Evolutionary conservation across 345 rosid species (phyloP).

Genomic region (Aquilaria yunnanensis): DNA sequence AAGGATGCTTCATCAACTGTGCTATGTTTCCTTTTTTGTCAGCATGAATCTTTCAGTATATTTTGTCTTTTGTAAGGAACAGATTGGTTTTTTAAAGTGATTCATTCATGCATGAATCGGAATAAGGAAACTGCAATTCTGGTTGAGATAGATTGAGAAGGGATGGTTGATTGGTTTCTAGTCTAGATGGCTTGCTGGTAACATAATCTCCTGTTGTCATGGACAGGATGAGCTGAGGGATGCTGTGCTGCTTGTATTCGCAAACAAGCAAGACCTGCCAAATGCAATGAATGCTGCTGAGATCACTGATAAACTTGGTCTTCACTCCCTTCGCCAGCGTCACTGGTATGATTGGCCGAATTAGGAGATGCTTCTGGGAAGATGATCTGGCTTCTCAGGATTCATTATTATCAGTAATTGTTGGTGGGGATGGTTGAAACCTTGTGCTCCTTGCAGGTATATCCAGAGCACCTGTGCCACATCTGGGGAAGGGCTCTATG

Average conservation of each 20-base stretch:
- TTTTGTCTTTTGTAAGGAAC: too few species aligned
- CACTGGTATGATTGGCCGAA: slow-evolving; percentile 40
- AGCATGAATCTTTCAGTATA: too few species aligned
- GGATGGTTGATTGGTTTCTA: too few species aligned
- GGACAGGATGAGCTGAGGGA: slow-evolving; percentile 89
- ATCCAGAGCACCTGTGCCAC: slow-evolving; percentile 40
- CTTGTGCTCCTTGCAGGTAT: slow-evolving; percentile 43
- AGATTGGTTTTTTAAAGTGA: too few species aligned
- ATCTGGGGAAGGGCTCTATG: slow-evolving; percentile 66
- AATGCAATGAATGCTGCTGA: slow-evolving; percentile 89
- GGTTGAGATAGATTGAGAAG: too few species aligned
- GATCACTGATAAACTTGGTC: slow-evolving; percentile 67
- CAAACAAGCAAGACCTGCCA: slow-evolving; percentile 87
- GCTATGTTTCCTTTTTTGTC: too few species aligned
- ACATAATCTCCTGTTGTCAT: background rate
- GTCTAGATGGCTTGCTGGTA: too few species aligned
- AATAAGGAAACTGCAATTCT: too few species aligned
- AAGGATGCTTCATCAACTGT: background rate
- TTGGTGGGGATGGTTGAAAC: background rate
- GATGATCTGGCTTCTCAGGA: too few species aligned
- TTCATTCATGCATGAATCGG: too few species aligned
- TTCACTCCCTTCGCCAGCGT: slow-evolving; percentile 67
- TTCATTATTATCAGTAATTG: background rate
- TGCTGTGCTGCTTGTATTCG: slow-evolving; percentile 86
- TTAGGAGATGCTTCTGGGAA: too few species aligned